phyloP scores from a whole-genome alignment of 768 basidiomycete species.

The Pleurotus djamor region DNA sequence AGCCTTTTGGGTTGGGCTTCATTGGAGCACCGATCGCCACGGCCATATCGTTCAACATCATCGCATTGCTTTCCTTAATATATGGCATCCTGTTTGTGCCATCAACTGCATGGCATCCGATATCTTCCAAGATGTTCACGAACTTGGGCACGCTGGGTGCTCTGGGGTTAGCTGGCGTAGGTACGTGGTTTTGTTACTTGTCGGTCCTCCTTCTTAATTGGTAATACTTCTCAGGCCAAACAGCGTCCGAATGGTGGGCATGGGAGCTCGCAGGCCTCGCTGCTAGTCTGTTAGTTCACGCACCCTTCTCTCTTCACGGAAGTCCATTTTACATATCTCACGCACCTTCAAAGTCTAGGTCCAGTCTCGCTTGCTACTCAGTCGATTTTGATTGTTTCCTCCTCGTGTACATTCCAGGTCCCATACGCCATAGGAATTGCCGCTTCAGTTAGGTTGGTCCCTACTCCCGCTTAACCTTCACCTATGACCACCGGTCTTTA shows the following conservation, averaged over 20 bases:
- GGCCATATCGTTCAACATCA: conserved; percentile 53
- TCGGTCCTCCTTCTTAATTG: background rate
- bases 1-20: conserved; percentile 61
- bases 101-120: background rate
- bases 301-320: background rate
- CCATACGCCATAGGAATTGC: conserved; percentile 83
- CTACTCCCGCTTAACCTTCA: background rate
- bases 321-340: background rate
- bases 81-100: background rate
- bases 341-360: conserved; percentile 51
- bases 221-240: conserved; percentile 47
- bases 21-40: conserved; percentile 73
- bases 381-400: conserved; percentile 76
- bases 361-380: conserved; percentile 83
- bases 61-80: background rate
- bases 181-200: background rate
- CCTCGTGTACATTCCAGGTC: conserved; percentile 75
- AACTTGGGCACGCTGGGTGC: background rate
- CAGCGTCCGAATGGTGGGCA: conserved; percentile 94
- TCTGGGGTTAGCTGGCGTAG: background rate
- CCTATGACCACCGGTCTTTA: background rate
- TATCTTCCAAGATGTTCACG: background rate
- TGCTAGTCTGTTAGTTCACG: conserved; percentile 36
- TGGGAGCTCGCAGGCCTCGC: conserved; percentile 48
- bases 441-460: conserved; percentile 71